Evolutionary conservation across 257 asterid genomes (phyloP).

Genomic region (Primulina tabacum): DNA sequence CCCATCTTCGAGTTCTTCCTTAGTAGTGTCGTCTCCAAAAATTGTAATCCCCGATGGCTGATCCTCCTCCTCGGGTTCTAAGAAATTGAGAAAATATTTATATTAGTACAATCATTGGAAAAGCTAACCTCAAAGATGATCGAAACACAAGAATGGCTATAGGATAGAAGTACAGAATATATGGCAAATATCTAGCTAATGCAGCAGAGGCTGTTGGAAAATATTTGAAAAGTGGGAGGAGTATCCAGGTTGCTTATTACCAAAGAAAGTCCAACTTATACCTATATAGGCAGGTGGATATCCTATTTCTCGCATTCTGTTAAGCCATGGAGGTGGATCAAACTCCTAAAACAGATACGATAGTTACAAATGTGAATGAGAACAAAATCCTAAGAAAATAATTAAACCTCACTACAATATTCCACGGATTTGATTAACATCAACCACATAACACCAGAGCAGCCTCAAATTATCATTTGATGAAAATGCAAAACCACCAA

Average conservation of each 20-base stretch:
- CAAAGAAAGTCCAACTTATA: constrained; percentile 22
- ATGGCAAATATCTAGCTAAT: not conserved
- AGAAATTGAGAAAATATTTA: constrained; percentile 10
- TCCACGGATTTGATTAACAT: constrained; percentile 1
- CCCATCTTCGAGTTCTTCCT: constrained; percentile 65
- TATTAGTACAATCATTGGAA: constrained; percentile 15
- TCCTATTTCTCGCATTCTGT: constrained; percentile 95
- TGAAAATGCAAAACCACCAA: constrained; percentile 9
- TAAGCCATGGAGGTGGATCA: constrained; percentile 99
- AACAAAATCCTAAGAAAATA: not conserved
- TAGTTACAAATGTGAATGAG: not conserved
- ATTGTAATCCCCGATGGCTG: constrained; percentile 94
- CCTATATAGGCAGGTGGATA: constrained; percentile 98
- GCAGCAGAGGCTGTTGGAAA: not conserved
- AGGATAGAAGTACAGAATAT: not conserved
- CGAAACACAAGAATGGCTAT: not conserved
- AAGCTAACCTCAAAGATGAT: not conserved
- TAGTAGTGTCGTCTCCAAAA: constrained; percentile 57
- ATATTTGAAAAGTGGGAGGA: not conserved
- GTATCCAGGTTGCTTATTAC: too few species aligned
- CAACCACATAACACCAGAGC: not conserved
- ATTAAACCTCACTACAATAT: not conserved
- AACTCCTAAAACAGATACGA: constrained; percentile 50
- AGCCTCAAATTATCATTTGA: constrained; percentile 6
- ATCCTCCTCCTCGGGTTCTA: constrained; percentile 57